phyloP scores from a whole-genome alignment of 2,329 filamentous ascomycete species.

The Acephala macrosclerotiorum region DNA sequence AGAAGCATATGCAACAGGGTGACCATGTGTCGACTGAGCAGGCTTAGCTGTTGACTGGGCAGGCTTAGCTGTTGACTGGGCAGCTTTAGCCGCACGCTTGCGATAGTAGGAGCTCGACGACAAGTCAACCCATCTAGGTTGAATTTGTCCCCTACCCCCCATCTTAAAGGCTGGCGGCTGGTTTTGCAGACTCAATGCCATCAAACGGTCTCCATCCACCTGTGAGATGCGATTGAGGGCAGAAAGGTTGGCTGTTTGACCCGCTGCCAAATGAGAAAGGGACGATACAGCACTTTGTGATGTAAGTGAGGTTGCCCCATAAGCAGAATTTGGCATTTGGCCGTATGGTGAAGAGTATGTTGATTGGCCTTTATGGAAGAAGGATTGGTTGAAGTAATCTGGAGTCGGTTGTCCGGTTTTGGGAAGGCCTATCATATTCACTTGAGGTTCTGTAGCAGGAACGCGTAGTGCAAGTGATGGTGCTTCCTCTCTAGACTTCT shows the following conservation, averaged over 20 bases:
- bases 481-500: too few relatives aligned
- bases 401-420: not conserved
- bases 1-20: too few relatives aligned
- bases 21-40: too few relatives aligned
- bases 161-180: too few relatives aligned
- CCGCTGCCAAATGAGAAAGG: not conserved
- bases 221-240: not conserved
- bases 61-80: too few relatives aligned
- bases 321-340: not conserved
- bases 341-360: not conserved
- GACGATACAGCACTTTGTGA: too few relatives aligned
- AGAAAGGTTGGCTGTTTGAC: not conserved
- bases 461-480: too few relatives aligned
- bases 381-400: not conserved
- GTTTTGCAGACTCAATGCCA: not conserved
- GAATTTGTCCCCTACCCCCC: too few relatives aligned
- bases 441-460: not conserved
- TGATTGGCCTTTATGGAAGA: not conserved
- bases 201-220: not conserved
- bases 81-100: too few relatives aligned
- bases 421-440: not conserved
- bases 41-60: too few relatives aligned
- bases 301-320: not conserved
- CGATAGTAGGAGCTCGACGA: too few relatives aligned
- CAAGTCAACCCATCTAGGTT: too few relatives aligned